Percentiles rank a stretch among this genome's conserved stretches.
Evolutionary conservation across 2,329 filamentous ascomycete species (phyloP).

Genomic region (Pestalotiopsis sp.): DNA sequence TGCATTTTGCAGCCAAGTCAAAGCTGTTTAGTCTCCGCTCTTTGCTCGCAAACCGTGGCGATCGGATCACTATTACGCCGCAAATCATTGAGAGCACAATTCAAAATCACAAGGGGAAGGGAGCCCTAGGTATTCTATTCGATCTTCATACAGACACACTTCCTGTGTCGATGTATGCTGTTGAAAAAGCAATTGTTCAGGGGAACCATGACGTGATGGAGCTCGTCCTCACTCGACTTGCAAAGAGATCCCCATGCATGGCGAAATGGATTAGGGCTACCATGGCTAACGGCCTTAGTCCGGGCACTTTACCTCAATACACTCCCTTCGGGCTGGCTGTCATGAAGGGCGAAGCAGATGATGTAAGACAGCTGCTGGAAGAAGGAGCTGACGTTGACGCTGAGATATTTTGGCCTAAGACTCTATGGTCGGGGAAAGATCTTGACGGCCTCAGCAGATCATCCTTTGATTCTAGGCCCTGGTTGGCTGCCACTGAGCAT

Average conservation of each 20-base stretch:
- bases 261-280: not conserved
- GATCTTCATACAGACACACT: not conserved
- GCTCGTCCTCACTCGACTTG: not conserved
- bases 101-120: not conserved
- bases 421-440: not conserved
- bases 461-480: too few relatives aligned
- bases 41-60: not conserved
- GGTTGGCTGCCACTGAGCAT: not conserved
- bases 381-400: not conserved
- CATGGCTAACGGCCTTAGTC: not conserved
- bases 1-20: not conserved
- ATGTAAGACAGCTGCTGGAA: not conserved
- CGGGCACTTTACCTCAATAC: not conserved
- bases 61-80: not conserved
- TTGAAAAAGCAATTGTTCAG: not conserved
- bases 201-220: not conserved
- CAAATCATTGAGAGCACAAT: not conserved
- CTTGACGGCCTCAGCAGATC: not conserved
- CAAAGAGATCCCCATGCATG: not conserved
- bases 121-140: not conserved
- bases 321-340: not conserved
- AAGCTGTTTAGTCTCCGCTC: not conserved
- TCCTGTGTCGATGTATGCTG: not conserved
- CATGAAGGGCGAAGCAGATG: not conserved
- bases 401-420: too few relatives aligned